Evolutionary conservation across 1,284 basidiomycete genomes (phyloP), one percentile per base, ranked within the genome.

Genomic region (Amylostereum areolatum): DNA sequence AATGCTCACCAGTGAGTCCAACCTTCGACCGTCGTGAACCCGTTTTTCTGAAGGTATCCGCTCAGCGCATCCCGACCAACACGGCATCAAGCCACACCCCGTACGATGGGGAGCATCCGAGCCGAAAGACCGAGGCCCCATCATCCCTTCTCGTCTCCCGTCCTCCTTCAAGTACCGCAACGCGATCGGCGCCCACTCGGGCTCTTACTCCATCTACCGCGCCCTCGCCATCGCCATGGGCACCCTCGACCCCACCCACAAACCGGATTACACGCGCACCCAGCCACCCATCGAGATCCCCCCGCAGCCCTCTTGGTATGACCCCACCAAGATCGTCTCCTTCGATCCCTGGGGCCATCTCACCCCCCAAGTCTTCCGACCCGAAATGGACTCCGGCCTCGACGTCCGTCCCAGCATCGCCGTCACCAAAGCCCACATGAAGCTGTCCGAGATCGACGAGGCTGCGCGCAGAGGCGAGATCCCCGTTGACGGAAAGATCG

Each of bases 281-380:
- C 88, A 97, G 66, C 95, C 96, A 0, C 90, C 93, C 0, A 83
- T 97, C 32, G 71, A 79, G 7, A 85, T 97, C 54, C 86, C 85
- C 3, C 88, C 85, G 11, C 85, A 92, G 57, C 82, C 87, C 0
- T 68, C 83, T 2, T 98, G 95, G 94, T 84, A 73, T 51, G 85
- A 90, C 57, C 75, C 81, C 2, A 66, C 61, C 58, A 94, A 92
- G 78, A 97, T 98, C 62, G 93, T 97, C 31, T 86, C 87, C 2
- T 88, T 98, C 65, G 96, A 98, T 64, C 95, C 95, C 0, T 97
- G 85, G 82, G 95, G 95, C 2, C 95, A 97, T 62, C 74, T 97
- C 51, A 87, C 88, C 0, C 92, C 90, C 12, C 80, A 82, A 45
- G 79, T 90, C 1, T 97, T 86, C 73, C 75, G 73, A 50, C 71